Evolutionary conservation across 139 green algal genomes (phyloP), one percentile per base, ranked within the genome.

Genomic region (Desmodesmus armatus): DNA sequence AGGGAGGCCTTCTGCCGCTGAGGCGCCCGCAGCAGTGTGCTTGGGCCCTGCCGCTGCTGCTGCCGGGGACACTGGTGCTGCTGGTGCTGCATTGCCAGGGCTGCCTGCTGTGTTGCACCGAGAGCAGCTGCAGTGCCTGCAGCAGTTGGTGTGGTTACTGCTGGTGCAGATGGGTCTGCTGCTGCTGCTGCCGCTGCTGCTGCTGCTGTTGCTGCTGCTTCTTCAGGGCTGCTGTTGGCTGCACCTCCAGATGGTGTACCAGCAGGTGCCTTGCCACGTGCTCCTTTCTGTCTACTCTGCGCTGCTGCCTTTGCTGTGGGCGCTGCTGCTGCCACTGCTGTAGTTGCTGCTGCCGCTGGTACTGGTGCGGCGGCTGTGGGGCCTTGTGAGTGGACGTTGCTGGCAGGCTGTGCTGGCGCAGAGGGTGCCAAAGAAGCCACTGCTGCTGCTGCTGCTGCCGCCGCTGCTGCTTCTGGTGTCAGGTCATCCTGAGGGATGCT

Each of bases 281-380:
- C 62, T 29, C n/a, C n/a, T n/a, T n/a, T n/a, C n/a, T 35, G n/a
- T 71, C 19, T 23, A 41, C 11, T 71, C 0, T 19, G 44, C 37
- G 62, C 41, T 60, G 37, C 17, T 13, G 41, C 58, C 27, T 13
- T 3, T 83, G 77, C 53, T 39, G 6, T 19, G 23, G 29, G 37
- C 21, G 3, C 19, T 66, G 63, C 40, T 83, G 40, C 27, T 63
- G 73, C 13, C 19, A 41, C 49, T 80, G 49, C 49, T 79, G 71
- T 27, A n/a, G 70, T 41, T 40, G 70, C n/a, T 41, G 70, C 25
- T 51, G 15, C 39, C 37, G 58, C n/a, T 74, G 58, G 27, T 83
- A 37, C 27, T 83, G 37, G 49, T 60, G 49, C 73, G 35, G 71
- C n/a, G 71, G 15, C 25, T 79, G 71, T 40, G 35, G 29, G 63